Conservation (phyloP, 1,139 yeast genomes). For the Yamadazyma spencermartinsiae region DNA sequence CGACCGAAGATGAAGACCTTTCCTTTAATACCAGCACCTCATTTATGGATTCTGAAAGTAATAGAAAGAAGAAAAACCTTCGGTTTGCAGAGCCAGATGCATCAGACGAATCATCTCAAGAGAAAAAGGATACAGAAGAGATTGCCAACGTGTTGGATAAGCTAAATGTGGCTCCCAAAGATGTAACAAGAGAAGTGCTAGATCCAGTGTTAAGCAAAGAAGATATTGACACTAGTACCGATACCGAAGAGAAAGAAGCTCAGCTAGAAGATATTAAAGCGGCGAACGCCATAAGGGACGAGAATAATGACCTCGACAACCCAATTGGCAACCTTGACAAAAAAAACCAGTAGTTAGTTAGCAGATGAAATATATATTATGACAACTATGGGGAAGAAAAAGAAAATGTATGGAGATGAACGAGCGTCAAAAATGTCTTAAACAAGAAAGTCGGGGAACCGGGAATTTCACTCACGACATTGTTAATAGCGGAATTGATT, state of each 20-base stretch:
- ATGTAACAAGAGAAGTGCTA: slow-evolving; percentile 13
- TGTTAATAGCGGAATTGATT: no score
- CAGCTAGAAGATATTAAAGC: slow-evolving; percentile 14
- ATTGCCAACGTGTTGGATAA: slow-evolving; percentile 13
- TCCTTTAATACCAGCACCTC: not conserved
- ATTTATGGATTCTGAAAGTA: slow-evolving; percentile 7
- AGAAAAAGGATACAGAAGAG: slow-evolving; percentile 9
- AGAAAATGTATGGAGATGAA: not conserved
- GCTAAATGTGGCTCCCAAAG: slow-evolving; percentile 14
- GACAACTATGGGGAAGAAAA: no score
- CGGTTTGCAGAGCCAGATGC: slow-evolving; percentile 37
- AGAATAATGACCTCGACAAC: slow-evolving; percentile 5
- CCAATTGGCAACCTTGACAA: slow-evolving; percentile 8
- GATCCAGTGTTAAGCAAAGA: slow-evolving; percentile 13
- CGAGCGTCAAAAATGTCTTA: not conserved
- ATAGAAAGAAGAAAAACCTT: slow-evolving; percentile 35
- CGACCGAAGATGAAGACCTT: slow-evolving; percentile 10
- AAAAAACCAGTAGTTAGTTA: slow-evolving; percentile 13
- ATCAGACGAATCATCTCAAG: slow-evolving; percentile 4
- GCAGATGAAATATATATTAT: not conserved
- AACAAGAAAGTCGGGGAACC: slow-evolving; percentile 4
- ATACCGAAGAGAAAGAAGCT: slow-evolving; percentile 2
- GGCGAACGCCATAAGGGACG: slow-evolving; percentile 11
- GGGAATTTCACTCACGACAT: not conserved
- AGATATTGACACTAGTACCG: slow-evolving; percentile 1